Percentiles rank a stretch among this genome's conserved stretches.
Evolutionary conservation across 2,329 filamentous ascomycete species (phyloP).

Genomic region (Anthostomella pinea): DNA sequence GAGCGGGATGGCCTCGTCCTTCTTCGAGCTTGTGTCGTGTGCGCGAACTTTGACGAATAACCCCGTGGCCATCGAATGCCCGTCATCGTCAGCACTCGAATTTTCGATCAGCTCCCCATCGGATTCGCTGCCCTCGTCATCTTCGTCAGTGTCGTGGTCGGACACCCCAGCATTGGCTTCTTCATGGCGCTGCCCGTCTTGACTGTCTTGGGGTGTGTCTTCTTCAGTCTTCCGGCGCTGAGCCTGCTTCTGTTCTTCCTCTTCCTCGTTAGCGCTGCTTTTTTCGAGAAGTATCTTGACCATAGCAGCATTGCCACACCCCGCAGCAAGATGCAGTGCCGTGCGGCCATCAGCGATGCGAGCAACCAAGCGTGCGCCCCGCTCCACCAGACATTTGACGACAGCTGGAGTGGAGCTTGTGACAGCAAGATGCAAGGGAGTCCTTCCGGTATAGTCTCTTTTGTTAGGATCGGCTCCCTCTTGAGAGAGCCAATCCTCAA

Average conservation of each 20-base stretch:
- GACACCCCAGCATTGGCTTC: slow-evolving; percentile 17
- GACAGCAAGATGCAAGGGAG: slow-evolving; percentile 74
- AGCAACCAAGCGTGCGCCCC: slow-evolving; percentile 69
- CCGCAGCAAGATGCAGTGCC: slow-evolving; percentile 77
- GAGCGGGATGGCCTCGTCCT: slow-evolving; percentile 41
- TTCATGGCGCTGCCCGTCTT: slow-evolving; percentile 15
- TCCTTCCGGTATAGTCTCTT: slow-evolving; percentile 75
- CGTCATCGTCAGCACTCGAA: slow-evolving; percentile 50
- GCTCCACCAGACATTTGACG: slow-evolving; percentile 67
- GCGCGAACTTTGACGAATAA: slow-evolving; percentile 69
- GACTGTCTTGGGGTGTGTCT: slow-evolving; percentile 23
- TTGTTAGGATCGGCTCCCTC: slow-evolving; percentile 68
- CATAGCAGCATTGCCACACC: slow-evolving; percentile 65
- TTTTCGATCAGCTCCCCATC: slow-evolving; percentile 48
- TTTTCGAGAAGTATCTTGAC: slow-evolving; percentile 69
- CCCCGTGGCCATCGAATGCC: slow-evolving; percentile 57
- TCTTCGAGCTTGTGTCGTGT: slow-evolving; percentile 33
- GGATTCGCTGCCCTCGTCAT: slow-evolving; percentile 36
- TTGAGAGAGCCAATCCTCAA: slow-evolving; percentile 66
- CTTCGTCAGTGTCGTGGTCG: slow-evolving; percentile 29
- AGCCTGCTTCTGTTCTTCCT: slow-evolving; percentile 58
- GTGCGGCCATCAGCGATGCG: slow-evolving; percentile 77
- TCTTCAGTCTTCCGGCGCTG: slow-evolving; percentile 40
- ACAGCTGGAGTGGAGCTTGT: slow-evolving; percentile 67
- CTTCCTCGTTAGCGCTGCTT: slow-evolving; percentile 70